Evolutionary conservation across 2,329 filamentous ascomycete genomes (phyloP).

Genomic region (Fusarium floridanum): DNA sequence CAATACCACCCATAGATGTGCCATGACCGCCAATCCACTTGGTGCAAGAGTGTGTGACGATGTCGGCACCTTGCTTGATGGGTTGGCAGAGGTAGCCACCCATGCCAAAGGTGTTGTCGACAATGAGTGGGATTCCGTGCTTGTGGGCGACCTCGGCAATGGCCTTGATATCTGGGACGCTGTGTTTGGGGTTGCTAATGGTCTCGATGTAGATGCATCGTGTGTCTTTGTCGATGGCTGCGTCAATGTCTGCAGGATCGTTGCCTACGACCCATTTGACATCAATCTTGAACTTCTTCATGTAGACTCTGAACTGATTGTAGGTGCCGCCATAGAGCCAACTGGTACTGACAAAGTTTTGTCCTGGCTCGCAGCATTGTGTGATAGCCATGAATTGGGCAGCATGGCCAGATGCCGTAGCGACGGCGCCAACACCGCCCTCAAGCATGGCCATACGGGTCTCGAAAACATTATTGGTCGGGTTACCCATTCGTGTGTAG

Average conservation of each 20-base stretch:
- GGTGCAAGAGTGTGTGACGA: constrained; percentile 92
- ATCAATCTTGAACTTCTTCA: constrained; percentile 1
- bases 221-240: constrained; percentile 9
- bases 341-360: constrained; percentile 10
- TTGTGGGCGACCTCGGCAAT: constrained; percentile 1
- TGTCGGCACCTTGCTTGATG: constrained; percentile 70
- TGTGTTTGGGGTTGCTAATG: constrained; percentile 11
- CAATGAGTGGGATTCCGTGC: background rate
- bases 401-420: constrained; percentile 1
- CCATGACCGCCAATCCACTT: constrained; percentile 98
- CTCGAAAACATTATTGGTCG: constrained; percentile 14
- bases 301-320: constrained; percentile 2
- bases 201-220: constrained; percentile 10
- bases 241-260: background rate
- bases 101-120: constrained; percentile 7
- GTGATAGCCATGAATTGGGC: constrained; percentile 4
- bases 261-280: background rate
- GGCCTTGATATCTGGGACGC: constrained; percentile 8
- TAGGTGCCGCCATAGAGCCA: constrained; percentile 14
- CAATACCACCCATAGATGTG: constrained; percentile 88
- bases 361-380: background rate
- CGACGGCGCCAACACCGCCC: background rate
- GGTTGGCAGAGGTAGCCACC: constrained; percentile 12
- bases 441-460: constrained; percentile 12
- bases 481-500: background rate